These are phyloP conservation scores for Gynandropsis gynandra DNA, from an alignment of 345 rosid species.

Conservation along the genomic window DNA sequence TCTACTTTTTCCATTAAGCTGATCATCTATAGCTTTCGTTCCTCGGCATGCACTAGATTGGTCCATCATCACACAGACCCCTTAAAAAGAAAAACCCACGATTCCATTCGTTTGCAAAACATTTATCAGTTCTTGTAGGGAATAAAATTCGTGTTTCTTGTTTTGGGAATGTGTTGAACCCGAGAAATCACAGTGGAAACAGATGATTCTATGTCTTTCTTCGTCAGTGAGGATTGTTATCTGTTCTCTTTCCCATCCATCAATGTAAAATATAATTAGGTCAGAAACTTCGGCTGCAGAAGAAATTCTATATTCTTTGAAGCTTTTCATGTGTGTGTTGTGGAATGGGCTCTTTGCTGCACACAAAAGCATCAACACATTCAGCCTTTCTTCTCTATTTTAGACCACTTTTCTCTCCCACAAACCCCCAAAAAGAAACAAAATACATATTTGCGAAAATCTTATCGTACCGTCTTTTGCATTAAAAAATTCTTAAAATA, in stretches of 20 bases:
- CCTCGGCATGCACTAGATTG: slow-evolving; percentile 16
- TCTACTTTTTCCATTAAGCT: not conserved
- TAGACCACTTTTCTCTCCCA: not conserved
- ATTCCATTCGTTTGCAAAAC: slow-evolving; percentile 27
- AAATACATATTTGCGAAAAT: not conserved
- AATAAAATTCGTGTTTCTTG: no score
- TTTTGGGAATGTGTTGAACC: slow-evolving; percentile 7
- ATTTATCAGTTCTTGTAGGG: slow-evolving; percentile 8
- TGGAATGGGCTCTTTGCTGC: slow-evolving; percentile 17
- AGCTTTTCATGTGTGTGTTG: slow-evolving; percentile 8
- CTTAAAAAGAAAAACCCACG: slow-evolving; percentile 23
- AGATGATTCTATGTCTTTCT: slow-evolving; percentile 9
- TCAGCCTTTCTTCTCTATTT: no score
- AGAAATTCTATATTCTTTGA: slow-evolving; percentile 13
- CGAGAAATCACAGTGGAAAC: slow-evolving; percentile 7
- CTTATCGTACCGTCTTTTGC: no score
- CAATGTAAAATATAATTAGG: not conserved
- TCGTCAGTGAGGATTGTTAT: not conserved
- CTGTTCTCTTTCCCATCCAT: not conserved
- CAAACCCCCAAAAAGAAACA: not conserved
- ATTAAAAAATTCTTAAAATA: not conserved
- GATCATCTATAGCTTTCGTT: not conserved
- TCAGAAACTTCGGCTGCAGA: slow-evolving; percentile 20
- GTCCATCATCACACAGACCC: slow-evolving; percentile 11
- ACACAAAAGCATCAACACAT: not conserved